Percentiles rank a stretch among this genome's conserved stretches.
phyloP scores from a whole-genome alignment of 2,329 filamentous ascomycete genomes.

The Xylariaceae sp. region DNA sequence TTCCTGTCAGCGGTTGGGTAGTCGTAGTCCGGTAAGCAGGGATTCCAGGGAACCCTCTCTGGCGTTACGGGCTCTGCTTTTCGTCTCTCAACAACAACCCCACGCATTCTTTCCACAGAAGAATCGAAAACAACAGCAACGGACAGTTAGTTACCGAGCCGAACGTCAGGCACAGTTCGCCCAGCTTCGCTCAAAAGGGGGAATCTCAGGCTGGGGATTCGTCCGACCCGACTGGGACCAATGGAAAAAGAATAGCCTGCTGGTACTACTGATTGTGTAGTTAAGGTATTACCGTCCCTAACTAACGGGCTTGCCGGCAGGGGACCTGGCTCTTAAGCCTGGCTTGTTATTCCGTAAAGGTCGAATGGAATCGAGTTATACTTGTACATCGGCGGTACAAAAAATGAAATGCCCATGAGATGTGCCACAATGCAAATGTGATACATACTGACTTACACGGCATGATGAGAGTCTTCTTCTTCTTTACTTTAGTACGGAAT shows the following conservation, averaged over 20 bases:
- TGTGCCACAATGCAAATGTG: not conserved
- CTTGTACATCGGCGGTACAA: too few relatives aligned
- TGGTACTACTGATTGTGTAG: not conserved
- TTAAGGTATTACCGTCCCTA: not conserved
- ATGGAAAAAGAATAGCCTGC: not conserved
- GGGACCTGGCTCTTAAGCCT: not conserved
- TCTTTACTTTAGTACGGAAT: not conserved
- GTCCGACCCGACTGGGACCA: not conserved
- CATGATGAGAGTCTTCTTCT: not conserved
- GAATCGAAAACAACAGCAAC: not conserved
- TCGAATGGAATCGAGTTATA: not conserved
- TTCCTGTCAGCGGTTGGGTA: not conserved
- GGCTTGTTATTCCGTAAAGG: not conserved
- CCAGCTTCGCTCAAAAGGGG: not conserved
- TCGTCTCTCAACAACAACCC: not conserved
- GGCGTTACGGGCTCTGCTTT: too few relatives aligned
- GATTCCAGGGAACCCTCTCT: not conserved
- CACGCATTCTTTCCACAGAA: not conserved
- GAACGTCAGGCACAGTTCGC: not conserved
- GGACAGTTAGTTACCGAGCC: not conserved
- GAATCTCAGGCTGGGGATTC: not conserved
- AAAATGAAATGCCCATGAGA: not conserved
- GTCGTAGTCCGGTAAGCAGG: not conserved
- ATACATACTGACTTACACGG: not conserved
- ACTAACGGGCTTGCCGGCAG: not conserved